These are phyloP conservation scores for Mariannaea elegans DNA, from an alignment of 2,329 filamentous ascomycete genomes.

Conservation along the genomic window DNA sequence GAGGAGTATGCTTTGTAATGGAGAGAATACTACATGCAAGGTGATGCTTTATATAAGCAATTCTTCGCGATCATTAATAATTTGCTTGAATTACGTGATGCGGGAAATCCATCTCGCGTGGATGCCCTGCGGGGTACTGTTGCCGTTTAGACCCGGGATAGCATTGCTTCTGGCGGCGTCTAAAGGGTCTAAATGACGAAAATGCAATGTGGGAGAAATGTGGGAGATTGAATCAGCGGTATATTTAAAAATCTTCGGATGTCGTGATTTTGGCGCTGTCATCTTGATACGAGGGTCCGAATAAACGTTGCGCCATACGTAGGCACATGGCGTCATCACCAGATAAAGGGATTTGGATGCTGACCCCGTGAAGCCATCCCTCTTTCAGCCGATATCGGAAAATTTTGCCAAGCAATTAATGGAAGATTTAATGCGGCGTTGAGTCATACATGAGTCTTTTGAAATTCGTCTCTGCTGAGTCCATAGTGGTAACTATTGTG, in stretches of 20 bases:
- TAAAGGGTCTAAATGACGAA: neutral
- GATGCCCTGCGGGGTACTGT: slow-evolving; percentile 4
- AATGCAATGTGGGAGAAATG: slow-evolving; percentile 7
- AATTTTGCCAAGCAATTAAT: no score
- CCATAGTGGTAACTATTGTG: no score
- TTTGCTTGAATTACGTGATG: slow-evolving; percentile 17
- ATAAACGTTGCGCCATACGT: slow-evolving; percentile 6
- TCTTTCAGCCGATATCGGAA: slow-evolving; percentile 4
- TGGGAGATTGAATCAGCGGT: slow-evolving; percentile 1
- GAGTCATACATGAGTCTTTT: no score
- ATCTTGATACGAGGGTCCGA: neutral
- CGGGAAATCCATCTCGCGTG: neutral
- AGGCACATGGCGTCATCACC: slow-evolving; percentile 23
- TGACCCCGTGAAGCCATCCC: neutral
- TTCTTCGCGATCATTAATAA: neutral
- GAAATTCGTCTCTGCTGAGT: no score
- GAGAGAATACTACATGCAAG: neutral
- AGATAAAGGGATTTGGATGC: neutral
- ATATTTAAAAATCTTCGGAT: slow-evolving; percentile 6
- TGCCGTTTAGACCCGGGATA: neutral
- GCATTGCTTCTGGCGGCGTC: neutral
- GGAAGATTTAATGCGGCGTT: no score
- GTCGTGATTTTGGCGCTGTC: slow-evolving; percentile 16
- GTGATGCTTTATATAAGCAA: slow-evolving; percentile 3
- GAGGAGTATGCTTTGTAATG: neutral